Conservation (phyloP, 257 asterid genomes). For the Fraxinus excelsior region DNA sequence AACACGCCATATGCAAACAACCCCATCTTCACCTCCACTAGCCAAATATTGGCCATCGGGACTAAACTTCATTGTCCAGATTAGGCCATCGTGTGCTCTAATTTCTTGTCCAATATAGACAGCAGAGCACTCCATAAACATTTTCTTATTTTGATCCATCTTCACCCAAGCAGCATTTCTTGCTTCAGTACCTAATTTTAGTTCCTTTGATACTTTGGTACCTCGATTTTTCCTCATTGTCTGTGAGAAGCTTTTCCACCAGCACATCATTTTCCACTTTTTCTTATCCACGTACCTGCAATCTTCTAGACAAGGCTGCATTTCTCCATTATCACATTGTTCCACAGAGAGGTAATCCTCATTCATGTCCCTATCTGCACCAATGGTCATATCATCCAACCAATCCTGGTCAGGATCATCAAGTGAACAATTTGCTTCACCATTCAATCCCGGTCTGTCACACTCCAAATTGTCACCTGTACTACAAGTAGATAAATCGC, state of each 20-base stretch:
- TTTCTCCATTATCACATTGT: constrained; percentile 11
- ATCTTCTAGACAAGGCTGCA: constrained; percentile 13
- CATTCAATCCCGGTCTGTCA: constrained; percentile 45
- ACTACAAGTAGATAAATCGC: background rate
- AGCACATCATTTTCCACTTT: constrained; percentile 40
- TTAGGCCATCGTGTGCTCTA: constrained; percentile 60
- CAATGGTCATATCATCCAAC: constrained; percentile 32
- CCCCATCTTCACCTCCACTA: constrained; percentile 82
- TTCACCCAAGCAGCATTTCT: constrained; percentile 30
- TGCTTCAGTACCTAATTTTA: constrained; percentile 16
- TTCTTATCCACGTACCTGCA: constrained; percentile 15
- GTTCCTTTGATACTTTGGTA: constrained; percentile 15
- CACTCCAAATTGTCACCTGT: constrained; percentile 30
- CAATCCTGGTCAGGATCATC: constrained; percentile 48
- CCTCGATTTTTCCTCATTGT: constrained; percentile 36
- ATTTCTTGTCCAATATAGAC: constrained; percentile 59
- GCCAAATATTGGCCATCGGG: constrained; percentile 76
- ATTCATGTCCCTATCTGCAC: constrained; percentile 24
- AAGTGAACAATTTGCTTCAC: constrained; percentile 46
- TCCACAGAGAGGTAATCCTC: constrained; percentile 13
- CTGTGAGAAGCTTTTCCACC: constrained; percentile 52
- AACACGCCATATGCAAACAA: constrained; percentile 68
- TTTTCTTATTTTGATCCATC: constrained; percentile 46
- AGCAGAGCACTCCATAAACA: constrained; percentile 50
- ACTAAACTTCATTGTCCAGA: constrained; percentile 78